phyloP scores from a whole-genome alignment of 768 basidiomycete genomes.

The Imleria badia region DNA sequence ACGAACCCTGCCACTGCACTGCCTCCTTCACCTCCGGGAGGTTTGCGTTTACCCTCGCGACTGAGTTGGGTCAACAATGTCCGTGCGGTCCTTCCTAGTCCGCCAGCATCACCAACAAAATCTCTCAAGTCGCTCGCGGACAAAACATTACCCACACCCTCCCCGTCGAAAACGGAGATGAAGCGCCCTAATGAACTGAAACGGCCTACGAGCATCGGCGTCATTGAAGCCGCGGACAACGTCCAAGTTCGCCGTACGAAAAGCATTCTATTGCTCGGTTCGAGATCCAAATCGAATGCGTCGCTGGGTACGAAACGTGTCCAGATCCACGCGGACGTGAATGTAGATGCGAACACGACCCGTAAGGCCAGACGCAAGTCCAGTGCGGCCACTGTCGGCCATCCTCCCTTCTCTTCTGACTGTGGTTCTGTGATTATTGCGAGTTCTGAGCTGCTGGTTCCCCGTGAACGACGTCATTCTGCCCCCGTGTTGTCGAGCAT shows the following conservation, averaged over 20 bases:
- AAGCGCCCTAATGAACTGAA: slow-evolving; percentile 12
- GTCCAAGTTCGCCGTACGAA: slow-evolving; percentile 29
- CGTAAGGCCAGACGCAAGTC: slow-evolving; percentile 28
- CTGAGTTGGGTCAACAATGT: slow-evolving; percentile 29
- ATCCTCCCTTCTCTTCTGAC: not conserved
- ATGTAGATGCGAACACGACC: slow-evolving; percentile 6
- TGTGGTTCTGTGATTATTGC: not conserved
- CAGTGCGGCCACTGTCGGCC: slow-evolving; percentile 18
- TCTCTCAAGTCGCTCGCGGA: slow-evolving; percentile 5
- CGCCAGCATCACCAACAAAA: slow-evolving; percentile 30
- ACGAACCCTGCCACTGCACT: slow-evolving; percentile 11
- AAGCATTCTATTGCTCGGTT: slow-evolving; percentile 31
- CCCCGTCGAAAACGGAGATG: slow-evolving; percentile 9
- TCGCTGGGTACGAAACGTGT: slow-evolving; percentile 28
- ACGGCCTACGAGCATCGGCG: slow-evolving; percentile 29
- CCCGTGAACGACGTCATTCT: slow-evolving; percentile 31
- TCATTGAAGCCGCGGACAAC: slow-evolving; percentile 32
- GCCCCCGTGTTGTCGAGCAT: slow-evolving; percentile 24
- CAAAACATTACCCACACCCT: not conserved
- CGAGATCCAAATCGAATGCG: slow-evolving; percentile 23
- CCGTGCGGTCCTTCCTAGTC: slow-evolving; percentile 29
- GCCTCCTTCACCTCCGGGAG: slow-evolving; percentile 29
- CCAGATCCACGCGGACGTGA: slow-evolving; percentile 28
- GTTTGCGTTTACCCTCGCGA: slow-evolving; percentile 32
- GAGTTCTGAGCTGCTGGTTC: slow-evolving; percentile 22